Evolutionary conservation across 441 rosid species (phyloP).

Genomic region (Daphne laureola): DNA sequence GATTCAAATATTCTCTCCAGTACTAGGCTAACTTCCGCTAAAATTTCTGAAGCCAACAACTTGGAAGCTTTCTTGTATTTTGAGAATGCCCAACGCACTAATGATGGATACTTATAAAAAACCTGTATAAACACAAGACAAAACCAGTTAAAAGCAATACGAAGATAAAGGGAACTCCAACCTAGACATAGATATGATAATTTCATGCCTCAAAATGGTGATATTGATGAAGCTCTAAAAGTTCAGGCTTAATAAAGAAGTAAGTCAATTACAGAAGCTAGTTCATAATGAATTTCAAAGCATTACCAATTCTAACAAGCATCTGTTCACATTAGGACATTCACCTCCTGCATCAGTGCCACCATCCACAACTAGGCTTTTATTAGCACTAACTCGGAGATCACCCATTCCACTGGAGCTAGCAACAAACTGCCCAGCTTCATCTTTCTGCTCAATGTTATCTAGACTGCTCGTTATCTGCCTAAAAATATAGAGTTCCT

Average conservation of each 20-base stretch:
- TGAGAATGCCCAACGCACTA: slow-evolving; percentile 61
- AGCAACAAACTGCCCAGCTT: slow-evolving; percentile 29
- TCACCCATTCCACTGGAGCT: slow-evolving; percentile 30
- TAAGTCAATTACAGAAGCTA: background rate
- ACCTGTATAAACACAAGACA: slow-evolving; percentile 41
- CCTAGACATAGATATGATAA: slow-evolving; percentile 2
- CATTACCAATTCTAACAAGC: slow-evolving; percentile 80
- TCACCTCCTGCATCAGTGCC: slow-evolving; percentile 26
- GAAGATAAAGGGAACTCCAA: background rate
- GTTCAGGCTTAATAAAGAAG: slow-evolving; percentile 9
- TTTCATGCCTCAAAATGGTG: slow-evolving; percentile 11
- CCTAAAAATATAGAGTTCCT: slow-evolving; percentile 53
- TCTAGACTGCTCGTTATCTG: slow-evolving; percentile 45
- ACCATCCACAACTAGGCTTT: slow-evolving; percentile 25
- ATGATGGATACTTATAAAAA: slow-evolving; percentile 44
- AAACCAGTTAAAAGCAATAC: slow-evolving; percentile 16
- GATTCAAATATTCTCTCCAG: slow-evolving; percentile 51
- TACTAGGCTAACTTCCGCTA: slow-evolving; percentile 36
- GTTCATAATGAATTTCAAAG: slow-evolving; percentile 8
- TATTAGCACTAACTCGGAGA: no score
- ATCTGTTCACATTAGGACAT: slow-evolving; percentile 30
- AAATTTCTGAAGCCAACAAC: slow-evolving; percentile 38
- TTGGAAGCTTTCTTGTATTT: slow-evolving; percentile 51
- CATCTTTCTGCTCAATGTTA: slow-evolving; percentile 24
- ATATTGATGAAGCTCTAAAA: background rate